These are phyloP conservation scores for Chaetomiaceae sp. DNA, from an alignment of 2,329 filamentous ascomycete genomes.

Conservation along the genomic window DNA sequence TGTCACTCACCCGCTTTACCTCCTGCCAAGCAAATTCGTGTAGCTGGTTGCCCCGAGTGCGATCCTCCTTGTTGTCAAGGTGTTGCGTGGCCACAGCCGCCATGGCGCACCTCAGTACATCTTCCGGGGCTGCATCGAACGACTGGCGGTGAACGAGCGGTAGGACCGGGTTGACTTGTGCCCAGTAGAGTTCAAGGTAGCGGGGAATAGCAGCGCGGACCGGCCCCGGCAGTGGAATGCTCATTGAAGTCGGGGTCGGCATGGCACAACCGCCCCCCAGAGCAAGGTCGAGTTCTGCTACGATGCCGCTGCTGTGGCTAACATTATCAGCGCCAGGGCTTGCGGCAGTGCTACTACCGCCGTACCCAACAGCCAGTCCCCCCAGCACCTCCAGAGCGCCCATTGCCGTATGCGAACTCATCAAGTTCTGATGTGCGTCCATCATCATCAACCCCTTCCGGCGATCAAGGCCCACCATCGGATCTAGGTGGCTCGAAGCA, in stretches of 20 bases:
- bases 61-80: conserved; percentile 45
- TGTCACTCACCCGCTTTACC: conserved; percentile 44
- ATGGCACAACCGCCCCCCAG: conserved; percentile 23
- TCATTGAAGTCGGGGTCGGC: conserved; percentile 25
- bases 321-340: conserved; percentile 18
- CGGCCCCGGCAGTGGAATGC: conserved; percentile 34
- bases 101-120: conserved; percentile 51
- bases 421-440: conserved; percentile 16
- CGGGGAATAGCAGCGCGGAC: conserved; percentile 43
- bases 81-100: conserved; percentile 54
- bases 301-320: conserved; percentile 28
- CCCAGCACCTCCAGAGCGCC: conserved; percentile 17
- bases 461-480: conserved; percentile 36
- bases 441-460: conserved; percentile 41
- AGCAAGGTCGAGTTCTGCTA: conserved; percentile 34
- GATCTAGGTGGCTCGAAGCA: conserved; percentile 35
- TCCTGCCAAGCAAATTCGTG: conserved; percentile 50
- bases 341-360: conserved; percentile 7
- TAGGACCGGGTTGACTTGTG: conserved; percentile 44
- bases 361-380: conserved; percentile 18
- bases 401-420: conserved; percentile 14
- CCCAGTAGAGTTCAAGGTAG: conserved; percentile 53
- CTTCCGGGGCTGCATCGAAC: conserved; percentile 40
- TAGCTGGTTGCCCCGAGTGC: conserved; percentile 46
- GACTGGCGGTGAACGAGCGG: conserved; percentile 49